These are phyloP conservation scores for Eucalyptus regnans DNA, from an alignment of 345 rosid genomes.

Conservation along the genomic window DNA sequence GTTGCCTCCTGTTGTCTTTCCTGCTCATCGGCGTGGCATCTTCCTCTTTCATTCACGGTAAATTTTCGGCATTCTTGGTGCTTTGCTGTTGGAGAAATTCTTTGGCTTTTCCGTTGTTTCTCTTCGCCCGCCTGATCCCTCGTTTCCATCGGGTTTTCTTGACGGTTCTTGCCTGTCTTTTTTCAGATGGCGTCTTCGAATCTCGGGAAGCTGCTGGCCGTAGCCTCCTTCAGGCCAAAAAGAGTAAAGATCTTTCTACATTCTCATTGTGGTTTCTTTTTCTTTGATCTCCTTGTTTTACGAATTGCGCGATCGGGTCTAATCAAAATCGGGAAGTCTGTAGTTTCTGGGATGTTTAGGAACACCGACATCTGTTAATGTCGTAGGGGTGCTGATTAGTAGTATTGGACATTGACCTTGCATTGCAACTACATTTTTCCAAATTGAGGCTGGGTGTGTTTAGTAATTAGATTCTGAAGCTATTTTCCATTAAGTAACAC, in stretches of 20 bases:
- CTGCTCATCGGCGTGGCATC: background rate
- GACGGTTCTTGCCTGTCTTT: background rate
- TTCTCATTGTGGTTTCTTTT: background rate
- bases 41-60: background rate
- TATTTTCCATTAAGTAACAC: background rate
- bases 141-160: background rate
- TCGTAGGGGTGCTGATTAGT: background rate
- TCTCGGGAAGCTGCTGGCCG: conserved; percentile 28
- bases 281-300: background rate
- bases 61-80: background rate
- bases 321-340: background rate
- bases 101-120: background rate
- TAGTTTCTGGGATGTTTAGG: background rate
- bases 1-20: background rate
- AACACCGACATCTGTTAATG: background rate
- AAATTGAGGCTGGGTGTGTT: background rate
- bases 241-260: conserved; percentile 11
- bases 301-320: background rate
- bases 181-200: conserved; percentile 37
- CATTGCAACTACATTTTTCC: background rate
- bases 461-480: background rate
- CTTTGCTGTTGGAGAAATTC: background rate
- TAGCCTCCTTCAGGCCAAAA: conserved; percentile 58
- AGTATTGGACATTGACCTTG: background rate
- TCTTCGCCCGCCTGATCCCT: background rate